Conservation (phyloP, 371 early-diverging fungal genomes). For the Mortierella sp. region DNA sequence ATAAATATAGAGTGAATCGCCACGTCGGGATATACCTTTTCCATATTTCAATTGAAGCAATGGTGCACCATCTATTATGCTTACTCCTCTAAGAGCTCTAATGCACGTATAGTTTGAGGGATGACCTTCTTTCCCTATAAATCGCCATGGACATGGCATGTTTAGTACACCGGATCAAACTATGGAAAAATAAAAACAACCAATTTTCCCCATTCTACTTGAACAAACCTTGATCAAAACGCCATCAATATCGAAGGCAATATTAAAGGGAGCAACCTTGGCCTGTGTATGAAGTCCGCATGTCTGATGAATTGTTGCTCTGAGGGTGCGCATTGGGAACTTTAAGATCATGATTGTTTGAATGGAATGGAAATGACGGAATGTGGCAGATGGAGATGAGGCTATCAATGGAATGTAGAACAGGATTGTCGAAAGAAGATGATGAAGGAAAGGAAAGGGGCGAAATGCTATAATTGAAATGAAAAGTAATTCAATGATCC, state of each 20-base stretch:
- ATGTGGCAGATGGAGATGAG: too few species aligned
- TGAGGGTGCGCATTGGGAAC: not conserved
- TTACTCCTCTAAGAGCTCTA: slow-evolving; percentile 41
- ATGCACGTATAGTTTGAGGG: slow-evolving; percentile 42
- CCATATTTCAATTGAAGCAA: not conserved
- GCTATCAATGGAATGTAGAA: not conserved
- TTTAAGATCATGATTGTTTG: not conserved
- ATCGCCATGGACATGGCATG: not conserved
- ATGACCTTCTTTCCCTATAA: slow-evolving; percentile 39
- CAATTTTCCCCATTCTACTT: not conserved
- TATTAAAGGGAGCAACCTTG: slow-evolving; percentile 20
- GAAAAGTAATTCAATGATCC: too few species aligned
- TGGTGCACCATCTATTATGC: not conserved
- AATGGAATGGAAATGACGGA: not conserved
- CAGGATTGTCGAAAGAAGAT: not conserved
- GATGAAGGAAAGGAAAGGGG: too few species aligned
- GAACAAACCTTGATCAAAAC: slow-evolving; percentile 35
- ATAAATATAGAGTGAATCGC: slow-evolving; percentile 2
- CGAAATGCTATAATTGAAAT: not conserved
- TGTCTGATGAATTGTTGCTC: not conserved
- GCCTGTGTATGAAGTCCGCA: slow-evolving; percentile 17
- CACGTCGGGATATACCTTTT: not conserved
- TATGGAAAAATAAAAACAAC: not conserved
- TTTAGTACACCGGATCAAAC: not conserved
- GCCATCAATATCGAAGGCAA: slow-evolving; percentile 41